A percentile compares a stretch with the other conserved stretches of the same genome.
These are phyloP conservation scores for Amanita exitialis DNA, from an alignment of 768 basidiomycete species.

Conservation along the genomic window DNA sequence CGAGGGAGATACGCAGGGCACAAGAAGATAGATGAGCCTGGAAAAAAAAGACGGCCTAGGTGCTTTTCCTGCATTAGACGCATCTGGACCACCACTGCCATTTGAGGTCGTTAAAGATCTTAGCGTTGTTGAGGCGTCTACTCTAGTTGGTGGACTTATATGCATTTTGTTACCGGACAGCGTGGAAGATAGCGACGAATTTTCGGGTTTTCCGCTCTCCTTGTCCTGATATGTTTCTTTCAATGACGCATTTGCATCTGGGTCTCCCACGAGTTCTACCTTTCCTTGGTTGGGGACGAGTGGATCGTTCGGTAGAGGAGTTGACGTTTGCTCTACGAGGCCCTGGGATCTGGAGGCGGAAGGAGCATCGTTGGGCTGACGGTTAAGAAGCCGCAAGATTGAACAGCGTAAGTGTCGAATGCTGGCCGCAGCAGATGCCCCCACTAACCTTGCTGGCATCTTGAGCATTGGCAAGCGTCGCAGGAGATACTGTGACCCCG, in stretches of 20 bases:
- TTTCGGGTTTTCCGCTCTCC: slow-evolving; percentile 15
- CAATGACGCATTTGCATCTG: neutral
- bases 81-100: slow-evolving; percentile 11
- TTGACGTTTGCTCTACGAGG: neutral
- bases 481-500: neutral
- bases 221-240: slow-evolving; percentile 3
- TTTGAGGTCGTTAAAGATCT: slow-evolving; percentile 13
- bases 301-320: neutral
- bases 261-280: neutral
- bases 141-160: slow-evolving; percentile 7
- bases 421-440: neutral
- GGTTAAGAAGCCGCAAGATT: neutral
- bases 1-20: slow-evolving; percentile 56
- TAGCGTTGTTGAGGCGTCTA: slow-evolving; percentile 9
- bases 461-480: neutral
- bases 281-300: neutral
- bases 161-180: slow-evolving; percentile 12
- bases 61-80: slow-evolving; percentile 10
- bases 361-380: neutral
- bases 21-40: slow-evolving; percentile 48
- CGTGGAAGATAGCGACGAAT: slow-evolving; percentile 17
- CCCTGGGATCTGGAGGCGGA: neutral
- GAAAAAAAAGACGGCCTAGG: slow-evolving; percentile 47
- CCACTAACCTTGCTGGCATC: neutral
- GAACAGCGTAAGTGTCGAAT: neutral